Evolutionary conservation across 2,329 filamentous ascomycete genomes (phyloP), one percentile per base, ranked within the genome.

Genomic region (Aspergillus oerlinghausenensis): DNA sequence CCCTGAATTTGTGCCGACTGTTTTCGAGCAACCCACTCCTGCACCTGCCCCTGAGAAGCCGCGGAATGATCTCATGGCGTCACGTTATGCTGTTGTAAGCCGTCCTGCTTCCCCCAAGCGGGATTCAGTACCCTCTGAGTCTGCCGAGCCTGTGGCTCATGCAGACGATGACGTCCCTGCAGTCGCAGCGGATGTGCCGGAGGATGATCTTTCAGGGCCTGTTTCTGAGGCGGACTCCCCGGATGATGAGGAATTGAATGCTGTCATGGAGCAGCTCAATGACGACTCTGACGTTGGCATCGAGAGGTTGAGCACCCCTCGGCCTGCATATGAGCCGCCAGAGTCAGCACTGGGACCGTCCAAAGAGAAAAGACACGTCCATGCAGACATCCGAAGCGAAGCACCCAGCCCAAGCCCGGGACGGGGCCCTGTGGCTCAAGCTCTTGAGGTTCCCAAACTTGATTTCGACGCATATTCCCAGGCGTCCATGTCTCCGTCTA

Each of bases 261-360:
- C 88, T 48, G 86, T 97, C 52, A 96, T 97, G 91, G 85, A 88
- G 62, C 88, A 94, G 58, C 82, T 97, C 65, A 88, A 91, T 57
- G 84, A 81, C 50, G 85, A 91, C 62, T 88, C 88, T 1, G 86
- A 88, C 52, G 84, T 88, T 70, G 89, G 89, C 11, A 84, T 91
- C 57, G 89, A 91, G 68, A 87, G 86, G 66, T 62, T 72, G n/a
- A 70, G 65, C 26, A 75, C 75, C 11, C 72, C 74, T 23, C 63
- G 63, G 32, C 64, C 70, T 49, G 55, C 61, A 54, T 61, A 64
- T 26, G 50, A 63, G 35, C 40, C 63, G 14, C 56, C 65, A 21
- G 70, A 71, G 49, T 72, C 78, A 19, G 73, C 80, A 4, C 71
- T 76, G 9, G 77, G 77, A 45, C 78, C 79, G 0, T 82, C 83